A percentile compares a stretch with the other conserved stretches of the same genome.
Evolutionary conservation across 441 rosid species (phyloP).

Genomic region (Brassica hybrid): DNA sequence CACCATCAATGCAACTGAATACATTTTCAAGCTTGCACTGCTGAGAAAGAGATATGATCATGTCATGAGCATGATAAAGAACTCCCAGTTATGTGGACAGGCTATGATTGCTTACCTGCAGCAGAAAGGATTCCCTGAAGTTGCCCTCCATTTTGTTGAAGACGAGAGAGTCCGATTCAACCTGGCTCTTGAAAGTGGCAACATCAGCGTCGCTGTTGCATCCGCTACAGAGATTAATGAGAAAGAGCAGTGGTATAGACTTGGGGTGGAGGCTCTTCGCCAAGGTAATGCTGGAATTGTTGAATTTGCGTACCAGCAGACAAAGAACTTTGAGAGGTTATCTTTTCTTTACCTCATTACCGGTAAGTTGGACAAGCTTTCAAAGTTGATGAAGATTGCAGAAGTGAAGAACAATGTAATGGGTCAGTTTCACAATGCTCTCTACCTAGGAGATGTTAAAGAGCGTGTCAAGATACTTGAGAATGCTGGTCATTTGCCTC

Average conservation of each 20-base stretch:
- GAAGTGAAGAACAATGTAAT: neutral
- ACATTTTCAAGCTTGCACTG: slow-evolving; percentile 78
- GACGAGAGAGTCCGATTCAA: slow-evolving; percentile 91
- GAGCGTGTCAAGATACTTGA: slow-evolving; percentile 12
- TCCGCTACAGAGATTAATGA: slow-evolving; percentile 93
- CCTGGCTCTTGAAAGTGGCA: slow-evolving; percentile 91
- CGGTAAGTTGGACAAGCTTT: neutral
- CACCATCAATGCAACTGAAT: slow-evolving; percentile 81
- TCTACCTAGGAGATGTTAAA: slow-evolving; percentile 15
- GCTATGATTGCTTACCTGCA: slow-evolving; percentile 94
- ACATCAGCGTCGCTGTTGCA: slow-evolving; percentile 89
- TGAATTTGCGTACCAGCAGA: slow-evolving; percentile 93
- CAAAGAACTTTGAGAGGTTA: slow-evolving; percentile 92
- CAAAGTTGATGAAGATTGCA: slow-evolving; percentile 9
- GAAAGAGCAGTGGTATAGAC: slow-evolving; percentile 87
- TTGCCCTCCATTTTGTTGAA: slow-evolving; percentile 93
- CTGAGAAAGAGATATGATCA: slow-evolving; percentile 78
- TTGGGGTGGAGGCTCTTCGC: slow-evolving; percentile 97
- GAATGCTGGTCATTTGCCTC: slow-evolving; percentile 11
- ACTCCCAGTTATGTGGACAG: slow-evolving; percentile 91
- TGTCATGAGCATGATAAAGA: slow-evolving; percentile 93
- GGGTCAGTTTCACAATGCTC: slow-evolving; percentile 8
- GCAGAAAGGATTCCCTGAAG: slow-evolving; percentile 95
- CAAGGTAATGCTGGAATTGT: slow-evolving; percentile 90
- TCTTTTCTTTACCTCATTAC: slow-evolving; percentile 82